Evolutionary conservation across 108 stramenopile species (phyloP).

Genomic region (Pseudonitzschia delicatissima): DNA sequence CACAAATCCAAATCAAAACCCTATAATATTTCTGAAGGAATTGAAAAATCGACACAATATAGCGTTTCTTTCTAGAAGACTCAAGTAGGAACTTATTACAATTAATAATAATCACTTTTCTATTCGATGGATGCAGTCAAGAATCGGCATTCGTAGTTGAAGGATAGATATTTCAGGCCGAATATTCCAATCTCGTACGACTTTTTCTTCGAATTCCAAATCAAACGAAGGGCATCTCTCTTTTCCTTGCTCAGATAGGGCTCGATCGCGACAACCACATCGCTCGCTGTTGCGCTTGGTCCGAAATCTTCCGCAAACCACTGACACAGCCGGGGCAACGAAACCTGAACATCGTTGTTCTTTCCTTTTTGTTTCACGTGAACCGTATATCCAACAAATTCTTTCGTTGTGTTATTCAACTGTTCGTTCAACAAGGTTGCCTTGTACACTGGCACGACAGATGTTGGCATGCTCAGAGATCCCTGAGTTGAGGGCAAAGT

Average conservation of each 20-base stretch:
- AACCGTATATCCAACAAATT: conserved; percentile 19
- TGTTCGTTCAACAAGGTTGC: conserved; percentile 30
- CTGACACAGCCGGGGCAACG: conserved; percentile 41
- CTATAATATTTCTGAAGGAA: no score
- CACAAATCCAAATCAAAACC: no score
- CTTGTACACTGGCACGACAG: conserved; percentile 31
- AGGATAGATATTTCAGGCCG: conserved; percentile 31
- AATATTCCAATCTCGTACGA: conserved; percentile 17
- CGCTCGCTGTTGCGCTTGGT: conserved; percentile 21
- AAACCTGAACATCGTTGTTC: conserved; percentile 15
- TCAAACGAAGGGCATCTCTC: conserved; percentile 7
- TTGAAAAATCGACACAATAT: no score
- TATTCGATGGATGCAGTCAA: conserved; percentile 13
- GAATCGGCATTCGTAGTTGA: conserved; percentile 40
- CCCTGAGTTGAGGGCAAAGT: conserved; percentile 70
- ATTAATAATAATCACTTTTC: no score
- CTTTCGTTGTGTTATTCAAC: conserved; percentile 22
- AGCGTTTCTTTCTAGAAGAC: no score
- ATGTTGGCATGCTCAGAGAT: conserved; percentile 49
- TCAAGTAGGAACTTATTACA: no score
- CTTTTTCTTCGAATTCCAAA: conserved; percentile 18
- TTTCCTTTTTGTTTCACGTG: conserved; percentile 14
- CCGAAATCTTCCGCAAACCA: conserved; percentile 57
- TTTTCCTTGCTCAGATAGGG: conserved; percentile 26
- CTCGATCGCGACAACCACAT: conserved; percentile 21